Evolutionary conservation across 2,329 filamentous ascomycete genomes (phyloP), one percentile per base, ranked within the genome.

Genomic region (Parasarocladium wereldwijsianum): DNA sequence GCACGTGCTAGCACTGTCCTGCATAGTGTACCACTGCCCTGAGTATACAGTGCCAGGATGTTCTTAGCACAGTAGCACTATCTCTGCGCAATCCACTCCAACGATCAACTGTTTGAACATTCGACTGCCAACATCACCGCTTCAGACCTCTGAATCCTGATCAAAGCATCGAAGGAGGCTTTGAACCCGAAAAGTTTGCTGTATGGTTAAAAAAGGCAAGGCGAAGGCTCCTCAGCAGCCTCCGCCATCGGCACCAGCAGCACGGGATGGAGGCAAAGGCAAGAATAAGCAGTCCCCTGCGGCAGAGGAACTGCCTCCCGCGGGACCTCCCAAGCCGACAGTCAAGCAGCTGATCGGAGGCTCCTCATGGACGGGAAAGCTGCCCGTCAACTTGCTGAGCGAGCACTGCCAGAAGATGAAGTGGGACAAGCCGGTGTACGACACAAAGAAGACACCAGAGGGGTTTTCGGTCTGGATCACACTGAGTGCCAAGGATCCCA

Each of bases 401-500:
- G 90, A 96, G 61, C 82, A 93, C 55, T 94, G 86, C 45, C 85
- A 93, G 57, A 92, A 87, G 53, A 82, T 93, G 52, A 84, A 83
- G 49, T 98, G 90, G 90, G 81, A 84, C 40, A 87, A 77, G 49
- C 87, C 87, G 2, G 86, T 93, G 38, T 98, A 93, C 52, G 79
- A 78, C 39, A 83, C 84, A 64, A 69, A 64, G 39, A 83, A 79
- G 63, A 71, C 70, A 16, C 60, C 69, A 9, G 77, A 80, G 31
- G 83, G 81, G 15, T 83, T 76, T 51, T 76, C 81, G 0, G 83
- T 83, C 21, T 76, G 81, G 46, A 81, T 96, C 24, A 82, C 84
- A 21, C 60, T 98, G 38, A 81, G 68, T 44, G 64, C 66, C 24
- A 70, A 60, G 44, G 83, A 96, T 49, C 61, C 69, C 6, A 96